Percentiles rank a stretch among this genome's conserved stretches.
These are phyloP conservation scores for Adansonia madagascariensis DNA, from an alignment of 441 rosid genomes.

Conservation along the genomic window DNA sequence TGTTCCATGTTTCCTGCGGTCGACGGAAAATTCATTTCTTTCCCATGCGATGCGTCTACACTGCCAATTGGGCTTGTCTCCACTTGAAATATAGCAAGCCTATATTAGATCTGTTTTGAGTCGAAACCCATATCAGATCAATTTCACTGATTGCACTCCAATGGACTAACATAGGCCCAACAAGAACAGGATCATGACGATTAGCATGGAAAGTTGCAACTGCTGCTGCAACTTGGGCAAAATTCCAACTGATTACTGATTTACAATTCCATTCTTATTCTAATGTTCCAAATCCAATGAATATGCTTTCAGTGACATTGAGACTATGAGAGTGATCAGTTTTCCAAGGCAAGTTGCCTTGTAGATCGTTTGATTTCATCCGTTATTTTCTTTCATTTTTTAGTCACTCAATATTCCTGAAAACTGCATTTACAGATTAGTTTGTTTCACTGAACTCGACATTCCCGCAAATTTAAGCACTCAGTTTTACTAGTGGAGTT, in stretches of 20 bases:
- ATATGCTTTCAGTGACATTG: not conserved
- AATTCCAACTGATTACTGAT: not conserved
- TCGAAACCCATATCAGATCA: not conserved
- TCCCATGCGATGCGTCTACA: not conserved
- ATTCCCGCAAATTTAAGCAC: not conserved
- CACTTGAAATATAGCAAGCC: not conserved
- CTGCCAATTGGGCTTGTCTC: not conserved
- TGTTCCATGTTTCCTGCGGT: too few relatives aligned
- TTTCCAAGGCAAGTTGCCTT: not conserved
- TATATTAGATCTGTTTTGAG: not conserved
- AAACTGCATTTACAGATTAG: not conserved
- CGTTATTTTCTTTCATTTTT: not conserved
- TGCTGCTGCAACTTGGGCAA: not conserved
- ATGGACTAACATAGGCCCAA: not conserved
- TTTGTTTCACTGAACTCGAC: not conserved
- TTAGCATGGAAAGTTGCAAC: not conserved
- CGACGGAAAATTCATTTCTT: too few relatives aligned
- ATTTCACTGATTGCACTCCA: not conserved
- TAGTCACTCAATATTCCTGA: not conserved
- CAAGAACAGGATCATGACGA: not conserved
- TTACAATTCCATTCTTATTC: not conserved
- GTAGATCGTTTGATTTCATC: not conserved
- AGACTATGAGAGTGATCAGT: not conserved
- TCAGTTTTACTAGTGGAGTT: not conserved
- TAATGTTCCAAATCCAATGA: not conserved